Conservation (phyloP, 169 alveolate species). For the Toxoplasma gondii region DNA sequence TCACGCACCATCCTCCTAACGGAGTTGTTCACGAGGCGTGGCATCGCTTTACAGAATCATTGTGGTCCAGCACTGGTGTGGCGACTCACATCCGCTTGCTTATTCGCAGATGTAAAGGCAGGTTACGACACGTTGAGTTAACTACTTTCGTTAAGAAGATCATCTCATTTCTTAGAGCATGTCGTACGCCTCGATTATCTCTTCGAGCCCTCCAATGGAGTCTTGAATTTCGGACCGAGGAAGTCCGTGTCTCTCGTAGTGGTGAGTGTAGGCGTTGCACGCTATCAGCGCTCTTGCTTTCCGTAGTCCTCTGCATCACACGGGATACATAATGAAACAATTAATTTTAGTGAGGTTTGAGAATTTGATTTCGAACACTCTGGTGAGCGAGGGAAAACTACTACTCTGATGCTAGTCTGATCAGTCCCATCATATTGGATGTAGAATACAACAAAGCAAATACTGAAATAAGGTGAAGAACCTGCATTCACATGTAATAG, state of each 20-base stretch:
- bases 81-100: too few species aligned
- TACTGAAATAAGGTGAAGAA: not conserved
- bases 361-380: not conserved
- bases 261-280: not conserved
- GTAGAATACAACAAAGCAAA: too few species aligned
- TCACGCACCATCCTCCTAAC: too few species aligned
- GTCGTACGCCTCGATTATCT: not conserved
- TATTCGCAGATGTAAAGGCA: too few species aligned
- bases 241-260: slow-evolving; percentile 10
- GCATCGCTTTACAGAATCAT: too few species aligned
- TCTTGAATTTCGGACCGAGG: not conserved
- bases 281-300: not conserved
- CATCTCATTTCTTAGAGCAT: not conserved
- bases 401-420: not conserved
- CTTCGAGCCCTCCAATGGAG: not conserved
- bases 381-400: not conserved
- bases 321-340: not conserved
- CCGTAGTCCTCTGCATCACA: not conserved
- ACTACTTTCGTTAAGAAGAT: not conserved
- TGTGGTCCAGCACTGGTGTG: too few species aligned
- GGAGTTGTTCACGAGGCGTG: too few species aligned
- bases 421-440: not conserved
- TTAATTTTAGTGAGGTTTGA: not conserved
- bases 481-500: too few species aligned
- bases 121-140: too few species aligned